Base-by-base conservation (phyloP, 2,329 filamentous ascomycete species). In the Fusarium lateritium region DNA sequence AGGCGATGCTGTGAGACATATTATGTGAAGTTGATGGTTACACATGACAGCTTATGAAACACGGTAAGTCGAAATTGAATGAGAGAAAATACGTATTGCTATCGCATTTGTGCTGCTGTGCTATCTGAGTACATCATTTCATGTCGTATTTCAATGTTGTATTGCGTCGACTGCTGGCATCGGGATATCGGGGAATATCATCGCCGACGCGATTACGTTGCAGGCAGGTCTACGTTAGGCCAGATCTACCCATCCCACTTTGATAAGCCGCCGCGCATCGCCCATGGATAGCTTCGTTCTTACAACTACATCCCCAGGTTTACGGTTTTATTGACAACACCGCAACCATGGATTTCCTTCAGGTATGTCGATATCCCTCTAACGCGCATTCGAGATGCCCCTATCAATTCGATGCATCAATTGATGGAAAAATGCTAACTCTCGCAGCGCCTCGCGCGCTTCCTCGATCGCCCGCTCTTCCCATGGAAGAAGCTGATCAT, bases 401-500 rank as follows among this genome's bases (percentile, higher is more conserved):
- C 33, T 50, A 15, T 7, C 22, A 26, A 13, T 19, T 43, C 7
- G 31, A 15, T 5, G 21, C 19, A 31, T 24, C 49, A 28, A n/a
- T 50, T 28, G 15, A 31, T 38, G 24, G 49, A 28, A 28, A 57
- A 38, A 36, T 43, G 52, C 72, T 75, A 65, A 76, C 45, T 53
- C 26, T 21, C 34, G 24, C 47, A 91, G 88, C 87, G 88, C 84
- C 90, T 98, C 73, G 93, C 94, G 78, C 89, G 89, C 80, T 90
- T 92, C 81, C 91, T 98, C 76, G 96, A 99, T 84, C 90, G 93
- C 77, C 94, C 95, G 61, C 85, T 93, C 77, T 97, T 98, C 84
- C 95, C 96, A 56, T 99, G 96, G 96, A 99, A 98, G 89, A 92
- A 90, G 79, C 89, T 99, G 75, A 94, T 99, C 76, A 88, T 98